Base-by-base conservation (phyloP, 2,329 filamentous ascomycete genomes). In the Colletotrichum theobromicola region DNA sequence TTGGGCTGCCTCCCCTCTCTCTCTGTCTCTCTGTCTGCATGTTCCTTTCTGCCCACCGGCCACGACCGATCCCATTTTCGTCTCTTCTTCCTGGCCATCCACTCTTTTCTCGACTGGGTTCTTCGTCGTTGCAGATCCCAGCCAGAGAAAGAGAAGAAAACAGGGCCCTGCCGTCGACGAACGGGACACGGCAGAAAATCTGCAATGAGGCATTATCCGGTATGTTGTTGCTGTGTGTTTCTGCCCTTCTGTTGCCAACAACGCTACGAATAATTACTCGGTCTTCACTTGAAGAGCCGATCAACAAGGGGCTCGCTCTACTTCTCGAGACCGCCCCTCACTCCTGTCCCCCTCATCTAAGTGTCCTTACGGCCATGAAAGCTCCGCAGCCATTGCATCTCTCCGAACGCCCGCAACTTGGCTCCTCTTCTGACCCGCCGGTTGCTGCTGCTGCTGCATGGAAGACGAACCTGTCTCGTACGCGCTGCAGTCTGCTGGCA, bases 161-260 rank as follows among this genome's bases (percentile, higher is more conserved):
- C 71, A 70, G 30, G 55, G 60, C 60, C 60, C 58, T n/a, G 60
- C 28, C 60, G n/a, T 61, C 18, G 55, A 65, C 24, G 60, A 37
- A 30, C 66, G 35, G 71, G 35, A 65, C 16, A 37, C 35, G 30
- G 37, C 30, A 70, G 13, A 30, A 28, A 50, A 50, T 50, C 42
- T 50, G 0, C 42, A 50, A 7, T 74, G 72, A 46, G 72, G 72
- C 68, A 74, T 74, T 74, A 74, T 74, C n/a, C n/a, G n/a, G n/a
- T n/a, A n/a, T n/a, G n/a, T n/a, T n/a, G 7, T 32, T n/a, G 60
- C 50, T 60, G 5, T 4, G 2, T 46, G 42, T 58, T 32, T 28
- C 32, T 64, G 21, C 42, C 57, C 28, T 67, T 50, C 35, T 21
- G 34, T 30, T 24, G 35, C 7, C 35, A 50, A 50, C 42, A n/a